Evolutionary conservation across 306 rosid species (phyloP), one percentile per base, ranked within the genome.

Genomic region (Arachis stenosperma): DNA sequence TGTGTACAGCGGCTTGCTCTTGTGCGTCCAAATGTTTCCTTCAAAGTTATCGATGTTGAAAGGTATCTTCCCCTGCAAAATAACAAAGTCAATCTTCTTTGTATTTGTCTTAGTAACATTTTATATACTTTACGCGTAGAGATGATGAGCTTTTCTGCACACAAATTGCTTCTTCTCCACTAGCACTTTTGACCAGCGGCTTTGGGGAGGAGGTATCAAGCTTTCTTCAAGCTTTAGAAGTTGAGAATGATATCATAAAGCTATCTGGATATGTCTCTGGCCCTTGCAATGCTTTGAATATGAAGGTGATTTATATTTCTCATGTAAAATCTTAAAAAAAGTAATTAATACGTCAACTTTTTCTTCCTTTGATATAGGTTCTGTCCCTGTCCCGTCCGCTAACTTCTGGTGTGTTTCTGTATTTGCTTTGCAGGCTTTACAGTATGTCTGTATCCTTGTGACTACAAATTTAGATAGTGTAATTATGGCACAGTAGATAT

Each of bases 381-480:
- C 15, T 70, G 52, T 65, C 48, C 74, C 58, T 50, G 47, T 55
- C 58, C 44, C 48, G 61, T 76, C 65, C 43, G 62, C 58, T 69
- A 63, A 84, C 64, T 59, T 60, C 63, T 65, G 73, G 33, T 54
- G 48, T 62, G 58, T 62, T 62, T 78, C 33, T 48, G 30, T 78
- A 41, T 82, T 59, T 63, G 36, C 68, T 76, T 86, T 79, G 88
- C 97, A 91, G 97, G 97, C 84, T 76, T 82, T 94, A 73, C 96
- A 94, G 79, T 91, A 87, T 83, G 67, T 89, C 86, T 94, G 99
- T 94, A 94, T 94, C 99, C 99, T 7, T 78, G 62, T 61, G 87
- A 80, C 44, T 65, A 70, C 67, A 71, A 73, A 48, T 70, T 67
- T 83, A 72, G 61, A 77, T 81, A 70, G 67, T 73, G 57, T 73